These are phyloP conservation scores for Tulasnella sp. DNA, from an alignment of 768 basidiomycete genomes.

Conservation along the genomic window DNA sequence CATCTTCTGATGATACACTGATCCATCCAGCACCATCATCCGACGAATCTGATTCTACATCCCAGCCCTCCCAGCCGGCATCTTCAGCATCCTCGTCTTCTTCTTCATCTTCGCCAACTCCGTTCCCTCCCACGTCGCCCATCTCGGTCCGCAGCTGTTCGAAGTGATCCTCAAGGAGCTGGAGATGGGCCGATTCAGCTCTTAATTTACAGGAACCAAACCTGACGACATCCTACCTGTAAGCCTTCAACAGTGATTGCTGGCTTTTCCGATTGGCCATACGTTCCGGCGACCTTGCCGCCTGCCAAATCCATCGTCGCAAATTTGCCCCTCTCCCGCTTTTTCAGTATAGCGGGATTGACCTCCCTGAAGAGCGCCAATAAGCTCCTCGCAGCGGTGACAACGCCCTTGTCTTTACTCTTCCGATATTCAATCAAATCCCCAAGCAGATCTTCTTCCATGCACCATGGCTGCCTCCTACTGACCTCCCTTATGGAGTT, in stretches of 20 bases:
- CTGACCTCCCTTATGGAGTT: conserved; percentile 95
- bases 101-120: conserved; percentile 19
- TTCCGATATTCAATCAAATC: conserved; percentile 93
- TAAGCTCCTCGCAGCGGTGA: conserved; percentile 77
- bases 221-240: conserved; percentile 40
- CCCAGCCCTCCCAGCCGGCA: conserved; percentile 81
- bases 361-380: conserved; percentile 90
- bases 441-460: conserved; percentile 87
- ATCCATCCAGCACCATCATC: conserved; percentile 67
- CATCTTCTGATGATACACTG: conserved; percentile 58
- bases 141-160: conserved; percentile 56
- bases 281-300: conserved; percentile 50
- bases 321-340: conserved; percentile 87
- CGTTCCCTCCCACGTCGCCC: conserved; percentile 34
- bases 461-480: conserved; percentile 86
- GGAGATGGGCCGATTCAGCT: neutral
- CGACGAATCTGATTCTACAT: conserved; percentile 61
- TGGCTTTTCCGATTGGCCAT: conserved; percentile 64
- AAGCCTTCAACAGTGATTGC: conserved; percentile 86
- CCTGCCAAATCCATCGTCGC: conserved; percentile 59
- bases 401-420: conserved; percentile 87
- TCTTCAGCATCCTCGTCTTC: conserved; percentile 49
- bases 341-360: conserved; percentile 85
- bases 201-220: neutral
- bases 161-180: conserved; percentile 86